These are phyloP conservation scores for Ramularia collo-cygni DNA, from an alignment of 2,329 filamentous ascomycete species.

Conservation along the genomic window DNA sequence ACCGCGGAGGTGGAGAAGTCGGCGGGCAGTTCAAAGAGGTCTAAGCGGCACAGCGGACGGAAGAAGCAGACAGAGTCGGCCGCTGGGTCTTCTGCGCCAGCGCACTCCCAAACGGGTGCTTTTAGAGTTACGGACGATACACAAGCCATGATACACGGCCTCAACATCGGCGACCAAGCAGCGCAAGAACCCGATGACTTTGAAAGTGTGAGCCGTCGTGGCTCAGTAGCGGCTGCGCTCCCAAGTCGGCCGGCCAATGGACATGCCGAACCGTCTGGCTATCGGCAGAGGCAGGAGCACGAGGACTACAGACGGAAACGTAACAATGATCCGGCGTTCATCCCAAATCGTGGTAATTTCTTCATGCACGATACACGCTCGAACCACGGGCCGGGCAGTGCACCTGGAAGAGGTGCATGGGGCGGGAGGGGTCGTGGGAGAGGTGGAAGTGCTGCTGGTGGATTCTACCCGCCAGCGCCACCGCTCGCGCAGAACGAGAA, in stretches of 20 bases:
- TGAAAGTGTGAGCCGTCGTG: slow-evolving; percentile 41
- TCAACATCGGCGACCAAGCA: slow-evolving; percentile 41
- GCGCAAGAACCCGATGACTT: slow-evolving; percentile 43
- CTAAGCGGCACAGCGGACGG: slow-evolving; percentile 21
- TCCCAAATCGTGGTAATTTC: slow-evolving; percentile 88
- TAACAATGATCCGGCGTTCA: slow-evolving; percentile 85
- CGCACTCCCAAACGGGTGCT: slow-evolving; percentile 11
- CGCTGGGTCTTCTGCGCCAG: slow-evolving; percentile 20
- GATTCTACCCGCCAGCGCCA: slow-evolving; percentile 45
- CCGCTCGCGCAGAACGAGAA: slow-evolving; percentile 41
- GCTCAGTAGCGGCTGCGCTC: slow-evolving; percentile 22
- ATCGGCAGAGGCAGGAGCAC: slow-evolving; percentile 74
- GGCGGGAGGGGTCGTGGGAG: slow-evolving; percentile 54
- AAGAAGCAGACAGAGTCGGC: slow-evolving; percentile 25
- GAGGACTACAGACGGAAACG: slow-evolving; percentile 85
- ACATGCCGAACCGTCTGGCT: slow-evolving; percentile 48
- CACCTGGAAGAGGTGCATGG: slow-evolving; percentile 20
- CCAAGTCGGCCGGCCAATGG: slow-evolving; percentile 22
- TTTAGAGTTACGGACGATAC: slow-evolving; percentile 49
- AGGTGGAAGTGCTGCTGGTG: slow-evolving; percentile 53
- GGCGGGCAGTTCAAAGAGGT: slow-evolving; percentile 29
- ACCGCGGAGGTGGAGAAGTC: slow-evolving; percentile 16
- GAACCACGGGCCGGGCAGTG: slow-evolving; percentile 16
- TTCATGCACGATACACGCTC: slow-evolving; percentile 89
- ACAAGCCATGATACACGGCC: slow-evolving; percentile 54